A percentile compares a stretch with the other conserved stretches of the same genome.
These are phyloP conservation scores for Salix viminalis DNA, from an alignment of 345 rosid genomes.

Conservation along the genomic window DNA sequence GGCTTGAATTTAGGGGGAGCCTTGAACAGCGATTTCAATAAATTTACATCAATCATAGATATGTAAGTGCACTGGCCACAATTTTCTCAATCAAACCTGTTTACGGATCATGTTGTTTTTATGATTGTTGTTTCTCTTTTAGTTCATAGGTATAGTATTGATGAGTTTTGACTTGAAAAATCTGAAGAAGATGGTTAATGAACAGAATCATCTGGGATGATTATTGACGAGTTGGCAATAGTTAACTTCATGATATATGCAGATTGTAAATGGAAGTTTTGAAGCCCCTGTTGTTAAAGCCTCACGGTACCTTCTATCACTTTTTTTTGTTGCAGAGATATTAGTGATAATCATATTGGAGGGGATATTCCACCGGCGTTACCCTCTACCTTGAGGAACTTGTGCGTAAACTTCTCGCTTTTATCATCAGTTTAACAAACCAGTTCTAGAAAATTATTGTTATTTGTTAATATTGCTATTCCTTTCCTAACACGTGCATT, in stretches of 20 bases:
- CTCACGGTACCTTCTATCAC: conserved; percentile 8
- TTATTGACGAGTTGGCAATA: not conserved
- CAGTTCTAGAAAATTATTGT: not conserved
- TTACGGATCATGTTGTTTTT: not conserved
- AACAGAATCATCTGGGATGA: not conserved
- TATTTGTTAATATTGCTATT: not conserved
- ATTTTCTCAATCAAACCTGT: not conserved
- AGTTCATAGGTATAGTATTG: not conserved
- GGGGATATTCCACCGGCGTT: conserved; percentile 70
- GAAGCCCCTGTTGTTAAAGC: not conserved
- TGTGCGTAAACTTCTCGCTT: conserved; percentile 42
- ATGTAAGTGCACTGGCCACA: conserved; percentile 47
- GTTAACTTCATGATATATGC: not conserved
- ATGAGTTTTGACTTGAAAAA: not conserved
- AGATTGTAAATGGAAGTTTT: not conserved
- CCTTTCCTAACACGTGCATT: not conserved
- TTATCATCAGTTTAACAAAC: not conserved
- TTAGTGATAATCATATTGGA: conserved; percentile 75
- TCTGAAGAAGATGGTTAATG: not conserved
- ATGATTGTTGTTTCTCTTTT: not conserved
- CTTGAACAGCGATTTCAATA: conserved; percentile 44
- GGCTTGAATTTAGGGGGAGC: conserved; percentile 64
- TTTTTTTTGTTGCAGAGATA: conserved; percentile 54
- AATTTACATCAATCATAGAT: conserved; percentile 56
- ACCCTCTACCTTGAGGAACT: conserved; percentile 57